phyloP scores from a whole-genome alignment of 1,284 basidiomycete species.

The Ustilago bromivora region DNA sequence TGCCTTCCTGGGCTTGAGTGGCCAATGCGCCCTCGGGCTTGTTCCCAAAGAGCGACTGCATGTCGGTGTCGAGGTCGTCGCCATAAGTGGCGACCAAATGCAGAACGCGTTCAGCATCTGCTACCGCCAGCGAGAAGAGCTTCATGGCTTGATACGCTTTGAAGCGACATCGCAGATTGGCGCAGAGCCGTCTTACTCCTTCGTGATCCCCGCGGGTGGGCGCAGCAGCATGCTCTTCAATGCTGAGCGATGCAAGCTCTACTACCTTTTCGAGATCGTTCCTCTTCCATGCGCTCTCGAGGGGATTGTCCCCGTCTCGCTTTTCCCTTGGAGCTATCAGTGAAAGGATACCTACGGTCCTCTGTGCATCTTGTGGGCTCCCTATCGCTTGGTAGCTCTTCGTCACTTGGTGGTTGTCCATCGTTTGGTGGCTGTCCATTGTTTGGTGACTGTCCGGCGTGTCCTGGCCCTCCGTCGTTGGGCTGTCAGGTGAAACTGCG shows the following conservation, averaged over 20 bases:
- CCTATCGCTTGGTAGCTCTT: not conserved
- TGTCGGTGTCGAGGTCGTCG: not conserved
- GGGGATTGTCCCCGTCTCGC: not conserved
- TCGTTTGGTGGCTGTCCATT: not conserved
- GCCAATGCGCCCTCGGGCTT: not conserved
- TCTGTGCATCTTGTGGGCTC: not conserved
- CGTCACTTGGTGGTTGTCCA: not conserved
- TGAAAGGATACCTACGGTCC: not conserved
- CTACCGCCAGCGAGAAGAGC: slow-evolving; percentile 3
- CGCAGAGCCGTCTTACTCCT: slow-evolving; percentile 2
- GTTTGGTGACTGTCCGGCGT: not conserved
- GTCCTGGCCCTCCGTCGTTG: no score
- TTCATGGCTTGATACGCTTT: slow-evolving; percentile 10
- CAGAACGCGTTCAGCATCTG: slow-evolving; percentile 14
- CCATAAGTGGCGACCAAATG: slow-evolving; percentile 3
- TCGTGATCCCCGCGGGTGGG: not conserved
- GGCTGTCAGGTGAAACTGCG: not conserved
- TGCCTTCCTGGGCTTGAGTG: not conserved
- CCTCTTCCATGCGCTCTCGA: slow-evolving; percentile 1
- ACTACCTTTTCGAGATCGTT: slow-evolving; percentile 12
- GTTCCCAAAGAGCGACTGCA: not conserved
- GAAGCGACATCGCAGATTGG: slow-evolving; percentile 7
- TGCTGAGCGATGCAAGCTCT: slow-evolving; percentile 7
- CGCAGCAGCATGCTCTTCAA: not conserved
- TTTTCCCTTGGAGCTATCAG: not conserved